Evolutionary conservation across 2,329 filamentous ascomycete species (phyloP), one percentile per base, ranked within the genome.

Genomic region (Colletotrichum neosansevieriae): DNA sequence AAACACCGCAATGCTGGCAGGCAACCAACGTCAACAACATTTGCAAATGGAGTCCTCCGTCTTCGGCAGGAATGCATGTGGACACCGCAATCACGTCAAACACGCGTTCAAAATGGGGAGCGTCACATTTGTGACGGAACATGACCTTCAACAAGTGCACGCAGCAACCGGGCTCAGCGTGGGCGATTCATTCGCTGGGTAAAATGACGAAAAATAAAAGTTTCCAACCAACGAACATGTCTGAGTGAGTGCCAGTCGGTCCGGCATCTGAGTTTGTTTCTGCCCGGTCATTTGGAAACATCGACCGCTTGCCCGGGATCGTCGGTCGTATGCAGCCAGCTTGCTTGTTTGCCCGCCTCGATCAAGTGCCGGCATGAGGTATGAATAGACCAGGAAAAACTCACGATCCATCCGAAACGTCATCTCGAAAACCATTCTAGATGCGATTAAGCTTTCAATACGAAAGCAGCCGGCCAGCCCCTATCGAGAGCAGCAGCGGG

Each of bases 1-100:
- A 53, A 53, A 44, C 44, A 64, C 47, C 58, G 45, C 45, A 51
- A 21, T 9, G 44, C 50, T 40, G 58, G 36, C 64, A 57, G 24
- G 59, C 51, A 58, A 19, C 45, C 45, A 58, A 64, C 42, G 45
- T 58, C 19, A 42, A 15, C 40, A 24, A 12, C 15, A 51, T 32
- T 58, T 24, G 45, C 40, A 13, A 45, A 53, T 58, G 51, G 59
- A 58, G 59, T 21, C 49, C 40, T 51, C 24, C 45, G 19, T 32
- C 47, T 44, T 34, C 42, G 9, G 59, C 32, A 36, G 21, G 42
- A 29, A 40, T 9, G 21, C n/a, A 17, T 44, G 38, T 45, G 40
- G 40, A 34, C 38, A 58, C 9, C 50, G 49, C 50, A 56, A 67
- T 50, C 50, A 58, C 53, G 53, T 58, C 34, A 21, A 47, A 29